These are phyloP conservation scores for Erythrophleum ivorense DNA, from an alignment of 331 rosid species.

Conservation along the genomic window DNA sequence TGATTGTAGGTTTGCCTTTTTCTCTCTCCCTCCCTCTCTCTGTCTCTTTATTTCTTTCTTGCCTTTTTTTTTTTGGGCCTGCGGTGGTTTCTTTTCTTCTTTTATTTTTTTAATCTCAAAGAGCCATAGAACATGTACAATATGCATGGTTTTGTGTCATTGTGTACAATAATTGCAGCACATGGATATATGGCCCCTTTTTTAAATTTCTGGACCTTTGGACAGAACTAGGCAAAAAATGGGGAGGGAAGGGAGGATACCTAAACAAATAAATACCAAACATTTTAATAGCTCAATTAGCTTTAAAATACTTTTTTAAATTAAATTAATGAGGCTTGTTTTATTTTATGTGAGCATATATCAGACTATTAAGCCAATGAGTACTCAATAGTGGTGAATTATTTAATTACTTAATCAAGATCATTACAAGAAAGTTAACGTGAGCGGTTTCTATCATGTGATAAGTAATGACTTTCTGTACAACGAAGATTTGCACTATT, in stretches of 20 bases:
- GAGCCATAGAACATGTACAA: neutral
- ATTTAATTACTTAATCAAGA: constrained; percentile 11
- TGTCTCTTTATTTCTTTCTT: too few species aligned
- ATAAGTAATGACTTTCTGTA: constrained; percentile 14
- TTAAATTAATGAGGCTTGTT: too few species aligned
- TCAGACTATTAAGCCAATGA: neutral
- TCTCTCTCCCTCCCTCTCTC: too few species aligned
- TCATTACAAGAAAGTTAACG: neutral
- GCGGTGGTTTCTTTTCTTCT: neutral
- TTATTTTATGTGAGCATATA: too few species aligned
- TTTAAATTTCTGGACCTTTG: neutral
- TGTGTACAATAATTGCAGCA: neutral
- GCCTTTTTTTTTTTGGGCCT: too few species aligned
- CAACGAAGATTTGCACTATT: neutral
- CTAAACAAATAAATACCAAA: neutral
- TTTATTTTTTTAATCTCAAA: too few species aligned
- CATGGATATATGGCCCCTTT: neutral
- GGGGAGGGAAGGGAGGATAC: neutral
- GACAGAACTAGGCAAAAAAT: neutral
- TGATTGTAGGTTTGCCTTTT: too few species aligned
- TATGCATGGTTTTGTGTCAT: neutral
- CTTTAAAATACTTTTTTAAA: neutral
- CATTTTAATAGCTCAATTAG: neutral
- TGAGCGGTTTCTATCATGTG: constrained; percentile 22
- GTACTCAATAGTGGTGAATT: neutral